Evolutionary conservation across 805 yeast species (phyloP).

Genomic region (Metschnikowia borealis): DNA sequence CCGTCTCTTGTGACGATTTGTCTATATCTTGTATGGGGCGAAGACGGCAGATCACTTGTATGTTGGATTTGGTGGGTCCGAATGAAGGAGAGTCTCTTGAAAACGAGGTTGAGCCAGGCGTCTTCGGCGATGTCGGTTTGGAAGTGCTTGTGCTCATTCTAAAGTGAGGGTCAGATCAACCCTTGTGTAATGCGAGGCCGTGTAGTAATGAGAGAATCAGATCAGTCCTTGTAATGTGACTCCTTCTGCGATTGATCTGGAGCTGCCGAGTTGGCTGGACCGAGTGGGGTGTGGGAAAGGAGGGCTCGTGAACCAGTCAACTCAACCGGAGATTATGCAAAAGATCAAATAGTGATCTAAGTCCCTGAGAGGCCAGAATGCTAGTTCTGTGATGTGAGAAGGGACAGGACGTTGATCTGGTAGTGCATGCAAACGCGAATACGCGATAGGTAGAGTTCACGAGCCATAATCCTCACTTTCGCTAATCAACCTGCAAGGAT

Average conservation of each 20-base stretch:
- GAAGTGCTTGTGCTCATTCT: background rate
- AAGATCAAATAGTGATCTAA: background rate
- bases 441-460: background rate
- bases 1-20: slow-evolving; percentile 15
- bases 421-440: slow-evolving; percentile 1
- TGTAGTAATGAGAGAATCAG: background rate
- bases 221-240: background rate
- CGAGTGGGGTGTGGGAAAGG: background rate
- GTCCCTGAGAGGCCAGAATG: background rate
- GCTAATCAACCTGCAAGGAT: background rate
- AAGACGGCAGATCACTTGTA: slow-evolving; percentile 70
- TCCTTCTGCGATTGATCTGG: background rate
- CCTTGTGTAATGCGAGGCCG: background rate
- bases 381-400: background rate
- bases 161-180: background rate
- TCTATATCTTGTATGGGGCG: slow-evolving; percentile 52
- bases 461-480: background rate
- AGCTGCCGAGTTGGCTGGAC: background rate
- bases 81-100: background rate
- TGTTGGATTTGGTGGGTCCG: slow-evolving; percentile 24
- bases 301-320: background rate
- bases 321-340: background rate
- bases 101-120: background rate
- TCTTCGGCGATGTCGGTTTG: slow-evolving; percentile 7
- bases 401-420: background rate